Conservation (phyloP, 2,329 filamentous ascomycete genomes). For the Phyllosticta citribraziliensis region DNA sequence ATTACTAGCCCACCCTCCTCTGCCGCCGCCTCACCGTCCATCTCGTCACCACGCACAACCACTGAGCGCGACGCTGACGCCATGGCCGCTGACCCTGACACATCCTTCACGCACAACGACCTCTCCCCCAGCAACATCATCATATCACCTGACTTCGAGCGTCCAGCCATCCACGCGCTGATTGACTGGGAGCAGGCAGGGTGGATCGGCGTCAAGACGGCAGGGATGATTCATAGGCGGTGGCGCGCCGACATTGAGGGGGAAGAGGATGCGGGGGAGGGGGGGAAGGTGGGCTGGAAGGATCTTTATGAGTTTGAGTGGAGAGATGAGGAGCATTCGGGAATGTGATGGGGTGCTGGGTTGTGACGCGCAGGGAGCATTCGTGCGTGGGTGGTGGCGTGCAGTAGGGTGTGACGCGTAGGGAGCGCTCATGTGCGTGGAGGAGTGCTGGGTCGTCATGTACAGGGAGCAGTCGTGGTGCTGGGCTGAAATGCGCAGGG, state of each 20-base stretch:
- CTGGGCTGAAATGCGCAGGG: no score
- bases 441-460: no score
- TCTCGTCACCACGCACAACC: background rate
- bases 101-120: constrained; percentile 14
- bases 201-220: constrained; percentile 13
- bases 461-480: no score
- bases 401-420: no score
- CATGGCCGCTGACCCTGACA: background rate
- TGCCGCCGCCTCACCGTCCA: background rate
- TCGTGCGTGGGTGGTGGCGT: background rate
- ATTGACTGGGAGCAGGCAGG: constrained; percentile 14
- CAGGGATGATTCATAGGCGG: constrained; percentile 7
- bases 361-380: background rate
- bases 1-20: background rate
- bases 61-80: background rate
- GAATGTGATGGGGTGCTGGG: background rate
- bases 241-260: constrained; percentile 3
- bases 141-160: constrained; percentile 1
- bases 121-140: constrained; percentile 13
- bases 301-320: background rate
- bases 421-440: no score
- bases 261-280: background rate
- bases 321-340: background rate
- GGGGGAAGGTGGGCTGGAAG: background rate
- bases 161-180: constrained; percentile 11